phyloP scores from a whole-genome alignment of 176 grass and related monocot species.

The Rhipidocladum racemiflorum region DNA sequence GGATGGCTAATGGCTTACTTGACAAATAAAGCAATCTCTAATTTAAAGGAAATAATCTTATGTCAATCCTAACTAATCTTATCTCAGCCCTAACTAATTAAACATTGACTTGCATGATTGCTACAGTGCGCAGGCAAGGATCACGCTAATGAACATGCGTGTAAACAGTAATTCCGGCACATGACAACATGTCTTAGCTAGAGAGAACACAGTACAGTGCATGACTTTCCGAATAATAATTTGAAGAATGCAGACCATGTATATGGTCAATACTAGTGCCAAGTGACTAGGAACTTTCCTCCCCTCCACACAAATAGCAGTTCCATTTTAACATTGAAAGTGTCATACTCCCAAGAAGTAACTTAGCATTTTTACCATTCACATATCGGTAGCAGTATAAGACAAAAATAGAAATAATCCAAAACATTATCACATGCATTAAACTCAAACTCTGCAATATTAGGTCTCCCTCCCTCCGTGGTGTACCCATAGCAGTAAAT shows the following conservation, averaged over 20 bases:
- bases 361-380: not conserved
- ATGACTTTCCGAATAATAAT: slow-evolving; percentile 12
- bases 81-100: too few relatives aligned
- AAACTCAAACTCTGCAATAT: not conserved
- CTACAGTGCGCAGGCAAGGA: too few relatives aligned
- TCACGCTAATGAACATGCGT: too few relatives aligned
- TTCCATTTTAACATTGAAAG: slow-evolving; percentile 10
- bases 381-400: not conserved
- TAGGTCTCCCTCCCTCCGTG: not conserved
- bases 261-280: slow-evolving; percentile 4
- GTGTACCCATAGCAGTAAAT: not conserved
- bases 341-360: slow-evolving; percentile 1
- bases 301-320: not conserved
- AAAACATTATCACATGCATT: not conserved
- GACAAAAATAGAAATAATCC: slow-evolving; percentile 4
- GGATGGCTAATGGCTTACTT: too few relatives aligned
- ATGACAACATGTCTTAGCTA: not conserved
- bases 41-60: too few relatives aligned
- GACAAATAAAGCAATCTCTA: too few relatives aligned
- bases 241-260: slow-evolving; percentile 1
- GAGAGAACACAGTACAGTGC: not conserved
- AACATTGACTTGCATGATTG: too few relatives aligned
- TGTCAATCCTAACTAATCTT: too few relatives aligned
- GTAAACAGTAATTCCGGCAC: too few relatives aligned
- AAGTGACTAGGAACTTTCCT: not conserved